Base-by-base conservation (phyloP, 2,329 filamentous ascomycete species). In the Ambrosiella beaveri region DNA sequence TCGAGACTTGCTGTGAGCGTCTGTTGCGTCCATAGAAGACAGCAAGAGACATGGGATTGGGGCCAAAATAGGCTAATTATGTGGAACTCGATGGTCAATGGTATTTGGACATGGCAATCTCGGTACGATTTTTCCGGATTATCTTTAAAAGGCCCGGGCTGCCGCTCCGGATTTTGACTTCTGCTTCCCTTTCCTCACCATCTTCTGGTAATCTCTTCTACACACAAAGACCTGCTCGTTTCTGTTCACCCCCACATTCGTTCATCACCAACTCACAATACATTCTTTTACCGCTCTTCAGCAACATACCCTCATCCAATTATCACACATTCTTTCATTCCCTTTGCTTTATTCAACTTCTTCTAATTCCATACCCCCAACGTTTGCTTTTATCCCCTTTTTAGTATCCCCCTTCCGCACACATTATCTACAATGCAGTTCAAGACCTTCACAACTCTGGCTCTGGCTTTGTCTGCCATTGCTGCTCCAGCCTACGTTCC, bases 371-470 rank as follows among this genome's bases (percentile, higher is more conserved):
- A 15, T 36, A 56, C 40, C 13, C 37, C 9, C 35, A 39, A 37
- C 38, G 17, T 41, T 37, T 56, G 7, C 45, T 50, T 17, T 54
- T 55, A 37, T 45, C 6, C 15, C 27, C 37, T 17, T 40, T 36
- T 15, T 19, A 51, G 17, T 51, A 51, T 51, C 47, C 11, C 35
- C 47, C 3, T 19, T 41, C 40, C 27, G 27, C 27, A 41, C 17
- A 12, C 45, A n/a, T 49, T 19, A n/a, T 49, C 17, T 19, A 51
- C 5, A 12, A 60, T 61, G 59, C 56, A 52, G 17, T 56, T 61
- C 56, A 61, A 56, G 12, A 53, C 56, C 36, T n/a, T 54, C 13
- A 35, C 41, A 39, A 45, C 53, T 36, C 37, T 50, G 27, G 41
- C 27, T 19, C 35, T 61, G 37, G 59, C 56, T 27, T 17, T 61